These are phyloP conservation scores for Albatrellus sp. DNA, from an alignment of 1,284 basidiomycete species.

Conservation along the genomic window DNA sequence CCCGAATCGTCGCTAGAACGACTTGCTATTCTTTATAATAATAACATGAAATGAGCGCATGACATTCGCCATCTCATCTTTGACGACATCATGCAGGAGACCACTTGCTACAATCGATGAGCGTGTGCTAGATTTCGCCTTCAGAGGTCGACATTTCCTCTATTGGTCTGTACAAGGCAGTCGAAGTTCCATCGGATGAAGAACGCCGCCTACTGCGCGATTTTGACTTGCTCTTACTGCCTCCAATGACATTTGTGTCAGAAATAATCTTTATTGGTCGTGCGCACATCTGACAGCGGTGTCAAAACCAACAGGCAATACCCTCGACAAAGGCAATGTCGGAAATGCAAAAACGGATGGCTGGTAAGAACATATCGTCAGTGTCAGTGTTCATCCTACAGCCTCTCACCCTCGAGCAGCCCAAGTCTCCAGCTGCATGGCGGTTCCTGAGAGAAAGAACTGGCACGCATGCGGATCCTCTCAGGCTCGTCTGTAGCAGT, in stretches of 20 bases:
- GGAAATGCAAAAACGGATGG: conserved; percentile 42
- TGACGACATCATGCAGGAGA: no score
- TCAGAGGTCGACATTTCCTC: no score
- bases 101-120: no score
- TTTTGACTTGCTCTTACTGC: conserved; percentile 4
- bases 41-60: no score
- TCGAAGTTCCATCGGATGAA: conserved; percentile 18
- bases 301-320: conserved; percentile 22
- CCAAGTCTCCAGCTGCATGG: conserved; percentile 31
- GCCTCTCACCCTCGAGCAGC: conserved; percentile 13
- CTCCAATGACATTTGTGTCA: conserved; percentile 2
- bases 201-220: conserved; percentile 14
- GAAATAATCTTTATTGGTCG: neutral
- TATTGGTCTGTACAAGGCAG: neutral
- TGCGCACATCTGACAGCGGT: no score
- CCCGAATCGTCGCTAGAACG: no score
- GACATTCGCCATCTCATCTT: no score
- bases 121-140: no score
- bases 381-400: no score
- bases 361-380: no score
- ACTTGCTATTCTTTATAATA: no score
- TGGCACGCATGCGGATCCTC: conserved; percentile 31
- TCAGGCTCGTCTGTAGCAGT: conserved; percentile 34
- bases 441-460: conserved; percentile 31
- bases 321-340: conserved; percentile 42